phyloP scores from a whole-genome alignment of 83 land plant genomes.

The Picea mariana region DNA sequence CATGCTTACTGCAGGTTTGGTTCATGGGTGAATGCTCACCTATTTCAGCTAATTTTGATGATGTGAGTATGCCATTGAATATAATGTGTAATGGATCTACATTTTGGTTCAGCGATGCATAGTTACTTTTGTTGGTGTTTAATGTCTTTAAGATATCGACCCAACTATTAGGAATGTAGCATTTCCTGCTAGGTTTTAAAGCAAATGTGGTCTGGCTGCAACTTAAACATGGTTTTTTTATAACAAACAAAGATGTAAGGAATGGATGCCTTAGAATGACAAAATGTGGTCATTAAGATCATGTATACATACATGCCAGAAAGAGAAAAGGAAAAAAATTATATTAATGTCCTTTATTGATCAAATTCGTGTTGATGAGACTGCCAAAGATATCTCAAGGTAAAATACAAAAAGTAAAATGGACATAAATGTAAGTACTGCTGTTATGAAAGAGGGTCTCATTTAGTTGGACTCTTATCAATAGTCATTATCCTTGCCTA shows the following conservation, averaged over 20 bases:
- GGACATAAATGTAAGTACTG: too few relatives aligned
- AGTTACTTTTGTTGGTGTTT: not conserved
- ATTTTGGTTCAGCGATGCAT: not conserved
- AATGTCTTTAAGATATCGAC: not conserved
- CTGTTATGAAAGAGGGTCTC: too few relatives aligned
- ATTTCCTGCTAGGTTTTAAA: not conserved
- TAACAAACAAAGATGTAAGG: not conserved
- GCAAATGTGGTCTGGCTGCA: not conserved
- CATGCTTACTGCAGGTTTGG: slow-evolving; percentile 59
- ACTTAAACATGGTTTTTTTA: not conserved
- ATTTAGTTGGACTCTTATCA: too few relatives aligned
- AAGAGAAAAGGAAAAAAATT: too few relatives aligned
- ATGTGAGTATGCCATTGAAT: slow-evolving; percentile 41
- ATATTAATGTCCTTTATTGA: too few relatives aligned
- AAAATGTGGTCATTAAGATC: not conserved
- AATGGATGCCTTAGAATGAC: not conserved
- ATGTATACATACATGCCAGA: not conserved
- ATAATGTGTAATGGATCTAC: not conserved
- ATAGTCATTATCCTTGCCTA: too few relatives aligned
- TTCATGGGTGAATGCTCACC: slow-evolving; percentile 74
- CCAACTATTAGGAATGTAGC: not conserved
- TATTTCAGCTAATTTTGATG: slow-evolving; percentile 65
- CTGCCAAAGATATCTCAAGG: too few relatives aligned
- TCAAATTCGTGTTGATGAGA: too few relatives aligned
- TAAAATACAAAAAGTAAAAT: too few relatives aligned